Evolutionary conservation across 805 yeast species (phyloP), one percentile per base, ranked within the genome.

Genomic region (Saccharomycopsis guyanensis): DNA sequence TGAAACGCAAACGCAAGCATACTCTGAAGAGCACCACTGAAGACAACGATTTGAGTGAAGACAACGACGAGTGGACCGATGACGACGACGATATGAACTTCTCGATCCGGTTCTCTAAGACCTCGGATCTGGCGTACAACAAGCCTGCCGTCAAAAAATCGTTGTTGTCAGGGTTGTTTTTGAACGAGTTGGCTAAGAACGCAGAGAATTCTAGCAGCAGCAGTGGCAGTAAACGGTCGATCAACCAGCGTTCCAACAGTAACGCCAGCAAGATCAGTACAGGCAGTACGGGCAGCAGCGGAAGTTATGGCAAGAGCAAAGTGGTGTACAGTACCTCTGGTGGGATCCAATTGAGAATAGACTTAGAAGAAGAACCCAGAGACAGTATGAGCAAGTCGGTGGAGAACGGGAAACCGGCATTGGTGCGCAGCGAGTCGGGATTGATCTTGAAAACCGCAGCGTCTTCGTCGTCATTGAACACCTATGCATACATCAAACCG

Each of bases 31-130:
- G 20, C 7, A 5, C 5, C 37, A 8, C 16, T 8, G 37, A 33
- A 18, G 32, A 27, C 8, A 6, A 33, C 7, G 33, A 38, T 31
- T 16, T 46, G 12, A 42, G 40, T 27, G 42, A 35, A 5, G 47
- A 48, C 35, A 51, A 46, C 39, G 43, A 49, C 40, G 52, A 19
- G 24, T 49, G 52, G 52, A 49, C 50, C 6, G 52, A 49, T 25
- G 40, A 37, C 40, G 49, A 49, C 18, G 52, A 49, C 25, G 50
- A 49, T 38, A 41, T 12, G 25, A 22, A 35, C 27, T 8, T 42
- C 10, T 33, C 37, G 37, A 33, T 18, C 6, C 8, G 23, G 22
- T 39, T 45, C 35, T 3, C 35, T 15, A 45, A 45, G 33, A 39
- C 33, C 6, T 12, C 18, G 6, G 27, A 25, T 10, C 15, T 13